A percentile compares a stretch with the other conserved stretches of the same genome.
Evolutionary conservation across 1,139 yeast species (phyloP).

Genomic region (Saccharomycopsis phalli): DNA sequence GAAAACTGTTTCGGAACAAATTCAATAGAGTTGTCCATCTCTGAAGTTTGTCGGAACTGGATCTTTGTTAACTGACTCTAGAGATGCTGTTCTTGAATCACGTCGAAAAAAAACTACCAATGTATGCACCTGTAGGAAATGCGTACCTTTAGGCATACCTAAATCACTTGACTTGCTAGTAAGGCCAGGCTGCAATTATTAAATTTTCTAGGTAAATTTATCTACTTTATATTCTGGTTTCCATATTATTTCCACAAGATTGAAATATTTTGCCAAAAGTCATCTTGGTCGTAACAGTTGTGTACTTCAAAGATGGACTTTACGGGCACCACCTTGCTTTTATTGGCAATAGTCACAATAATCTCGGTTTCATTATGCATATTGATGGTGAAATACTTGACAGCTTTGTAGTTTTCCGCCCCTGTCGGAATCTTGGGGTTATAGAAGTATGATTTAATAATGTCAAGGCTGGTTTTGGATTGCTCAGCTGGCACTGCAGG

Average conservation of each 20-base stretch:
- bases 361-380: slow-evolving; percentile 18
- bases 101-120: too few relatives aligned
- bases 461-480: slow-evolving; percentile 12
- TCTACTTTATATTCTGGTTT: background rate
- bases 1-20: slow-evolving; percentile 19
- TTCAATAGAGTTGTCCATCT: slow-evolving; percentile 2
- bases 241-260: background rate
- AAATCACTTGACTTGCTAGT: too few relatives aligned
- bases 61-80: too few relatives aligned
- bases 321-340: slow-evolving; percentile 27
- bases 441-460: slow-evolving; percentile 7
- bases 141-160: too few relatives aligned
- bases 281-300: slow-evolving; percentile 63
- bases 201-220: too few relatives aligned
- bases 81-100: too few relatives aligned
- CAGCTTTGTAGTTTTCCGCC: slow-evolving; percentile 7
- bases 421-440: slow-evolving; percentile 18
- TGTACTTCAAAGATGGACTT: slow-evolving; percentile 39
- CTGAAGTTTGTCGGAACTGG: background rate
- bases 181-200: too few relatives aligned
- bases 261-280: slow-evolving; percentile 35
- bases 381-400: slow-evolving; percentile 14
- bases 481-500: slow-evolving; percentile 18
- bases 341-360: slow-evolving; percentile 20
- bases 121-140: too few relatives aligned